phyloP scores from a whole-genome alignment of 2,329 filamentous ascomycete species.

The Neonectria punicea region DNA sequence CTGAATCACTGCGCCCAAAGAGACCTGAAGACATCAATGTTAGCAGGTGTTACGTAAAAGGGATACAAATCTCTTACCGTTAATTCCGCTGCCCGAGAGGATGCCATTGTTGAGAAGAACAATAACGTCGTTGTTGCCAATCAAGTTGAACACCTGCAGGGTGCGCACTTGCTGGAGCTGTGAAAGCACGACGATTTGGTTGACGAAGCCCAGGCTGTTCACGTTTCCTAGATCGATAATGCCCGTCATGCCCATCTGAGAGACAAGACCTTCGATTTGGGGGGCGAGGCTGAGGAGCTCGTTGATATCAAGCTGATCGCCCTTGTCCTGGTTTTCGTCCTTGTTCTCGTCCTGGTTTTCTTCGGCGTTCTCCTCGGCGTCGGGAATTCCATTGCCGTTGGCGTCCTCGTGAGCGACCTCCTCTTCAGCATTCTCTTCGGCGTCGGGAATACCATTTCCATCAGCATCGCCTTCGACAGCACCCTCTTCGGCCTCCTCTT shows the following conservation, averaged over 20 bases:
- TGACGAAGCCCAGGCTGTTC: not conserved
- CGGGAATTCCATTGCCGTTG: not conserved
- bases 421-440: no score
- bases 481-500: no score
- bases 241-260: not conserved
- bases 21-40: not conserved
- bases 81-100: not conserved
- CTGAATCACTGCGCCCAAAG: not conserved
- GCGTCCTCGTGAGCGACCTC: no score
- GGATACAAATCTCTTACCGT: not conserved
- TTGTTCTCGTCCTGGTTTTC: not conserved
- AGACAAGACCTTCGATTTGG: not conserved
- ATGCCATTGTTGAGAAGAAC: not conserved
- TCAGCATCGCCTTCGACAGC: no score
- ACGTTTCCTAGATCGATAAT: not conserved
- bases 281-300: not conserved
- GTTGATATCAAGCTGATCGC: not conserved
- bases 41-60: not conserved
- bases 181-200: not conserved
- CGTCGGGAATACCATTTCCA: no score
- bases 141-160: not conserved
- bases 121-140: not conserved
- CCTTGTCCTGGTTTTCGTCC: not conserved
- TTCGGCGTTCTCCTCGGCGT: not conserved
- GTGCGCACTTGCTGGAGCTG: constrained; percentile 2